phyloP scores from a whole-genome alignment of 441 rosid genomes.

The Adansonia grandidieri region DNA sequence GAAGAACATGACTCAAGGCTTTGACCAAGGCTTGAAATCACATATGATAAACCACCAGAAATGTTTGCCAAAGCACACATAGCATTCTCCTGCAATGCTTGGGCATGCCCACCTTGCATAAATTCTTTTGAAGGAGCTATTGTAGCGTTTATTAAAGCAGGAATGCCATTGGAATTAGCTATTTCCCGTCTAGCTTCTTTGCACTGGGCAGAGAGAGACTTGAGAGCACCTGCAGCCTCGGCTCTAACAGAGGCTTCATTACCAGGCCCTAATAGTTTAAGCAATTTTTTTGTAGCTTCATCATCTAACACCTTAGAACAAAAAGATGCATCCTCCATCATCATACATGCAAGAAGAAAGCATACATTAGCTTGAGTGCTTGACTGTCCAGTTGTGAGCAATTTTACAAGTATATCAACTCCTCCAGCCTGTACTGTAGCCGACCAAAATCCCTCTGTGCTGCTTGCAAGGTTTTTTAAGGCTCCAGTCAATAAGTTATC shows the following conservation, averaged over 20 bases:
- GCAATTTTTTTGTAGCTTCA: constrained; percentile 87
- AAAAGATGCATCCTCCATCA: constrained; percentile 92
- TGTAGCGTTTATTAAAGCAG: constrained; percentile 91
- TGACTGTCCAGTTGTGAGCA: constrained; percentile 83
- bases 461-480: constrained; percentile 84
- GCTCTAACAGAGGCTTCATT: constrained; percentile 98
- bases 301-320: constrained; percentile 86
- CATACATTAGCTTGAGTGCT: constrained; percentile 90
- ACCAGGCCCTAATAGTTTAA: constrained; percentile 88
- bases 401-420: constrained; percentile 92
- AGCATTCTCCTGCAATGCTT: constrained; percentile 98
- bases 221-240: constrained; percentile 98
- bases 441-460: constrained; percentile 95
- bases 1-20: constrained; percentile 99
- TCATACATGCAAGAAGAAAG: constrained; percentile 96
- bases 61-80: constrained; percentile 99
- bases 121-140: constrained; percentile 99
- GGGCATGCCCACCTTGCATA: constrained; percentile 99
- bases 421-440: constrained; percentile 96
- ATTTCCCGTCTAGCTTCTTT: constrained; percentile 95
- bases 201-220: constrained; percentile 91
- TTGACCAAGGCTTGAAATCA: constrained; percentile 98
- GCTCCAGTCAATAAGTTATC: constrained; percentile 96
- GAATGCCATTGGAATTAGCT: constrained; percentile 90
- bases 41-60: constrained; percentile 97